phyloP scores from a whole-genome alignment of 768 basidiomycete genomes.

The Termitomyces sp. region DNA sequence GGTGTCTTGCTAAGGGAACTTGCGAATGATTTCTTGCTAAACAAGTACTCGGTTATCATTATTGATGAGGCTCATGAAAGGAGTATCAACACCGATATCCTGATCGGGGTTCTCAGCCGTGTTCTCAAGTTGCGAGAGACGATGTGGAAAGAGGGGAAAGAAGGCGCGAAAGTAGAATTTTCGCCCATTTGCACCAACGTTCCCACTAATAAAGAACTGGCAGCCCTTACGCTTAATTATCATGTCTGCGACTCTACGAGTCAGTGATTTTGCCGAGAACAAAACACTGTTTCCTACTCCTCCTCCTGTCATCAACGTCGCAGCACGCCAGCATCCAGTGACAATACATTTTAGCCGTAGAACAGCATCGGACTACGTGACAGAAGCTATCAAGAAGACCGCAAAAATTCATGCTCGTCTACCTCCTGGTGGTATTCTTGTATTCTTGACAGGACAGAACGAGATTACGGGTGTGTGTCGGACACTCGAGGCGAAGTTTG shows the following conservation, averaged over 20 bases:
- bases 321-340: slow-evolving; percentile 91
- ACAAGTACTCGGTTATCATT: slow-evolving; percentile 88
- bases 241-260: slow-evolving; percentile 97
- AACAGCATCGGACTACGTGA: slow-evolving; percentile 83
- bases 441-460: slow-evolving; percentile 94
- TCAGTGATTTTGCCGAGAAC: slow-evolving; percentile 90
- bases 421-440: slow-evolving; percentile 88
- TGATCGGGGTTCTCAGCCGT: slow-evolving; percentile 94
- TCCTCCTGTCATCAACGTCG: slow-evolving; percentile 89
- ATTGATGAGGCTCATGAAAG: slow-evolving; percentile 98
- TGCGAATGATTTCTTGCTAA: slow-evolving; percentile 88
- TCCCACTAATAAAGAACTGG: slow-evolving; percentile 3
- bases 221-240: slow-evolving; percentile 90
- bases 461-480: slow-evolving; percentile 86
- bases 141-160: slow-evolving; percentile 77
- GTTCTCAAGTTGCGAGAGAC: slow-evolving; percentile 86
- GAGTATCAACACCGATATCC: slow-evolving; percentile 96
- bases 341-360: slow-evolving; percentile 89
- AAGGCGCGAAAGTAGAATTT: slow-evolving; percentile 54
- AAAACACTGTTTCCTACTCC: slow-evolving; percentile 69
- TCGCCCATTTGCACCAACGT: slow-evolving; percentile 6
- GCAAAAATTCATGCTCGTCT: slow-evolving; percentile 88
- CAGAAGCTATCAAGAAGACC: slow-evolving; percentile 86
- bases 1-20: slow-evolving; percentile 93
- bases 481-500: slow-evolving; percentile 74